Evolutionary conservation across 108 stramenopile genomes (phyloP).

Genomic region (Licmophora abbreviata): DNA sequence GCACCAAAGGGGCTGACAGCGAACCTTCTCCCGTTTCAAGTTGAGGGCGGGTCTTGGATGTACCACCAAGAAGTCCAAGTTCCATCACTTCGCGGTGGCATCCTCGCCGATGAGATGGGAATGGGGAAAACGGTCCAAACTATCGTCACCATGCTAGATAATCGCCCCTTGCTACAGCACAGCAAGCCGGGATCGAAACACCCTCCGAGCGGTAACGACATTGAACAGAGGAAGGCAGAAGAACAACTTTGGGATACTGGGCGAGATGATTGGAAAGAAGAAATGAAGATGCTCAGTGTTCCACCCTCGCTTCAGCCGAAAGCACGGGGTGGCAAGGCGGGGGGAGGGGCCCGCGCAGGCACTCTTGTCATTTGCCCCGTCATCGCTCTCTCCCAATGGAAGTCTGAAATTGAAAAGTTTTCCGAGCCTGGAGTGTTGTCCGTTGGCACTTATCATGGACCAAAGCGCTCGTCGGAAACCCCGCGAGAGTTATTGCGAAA

Average conservation of each 20-base stretch:
- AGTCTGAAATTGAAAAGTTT: slow-evolving; percentile 91
- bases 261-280: slow-evolving; percentile 49
- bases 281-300: slow-evolving; percentile 73
- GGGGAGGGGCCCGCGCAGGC: slow-evolving; percentile 49
- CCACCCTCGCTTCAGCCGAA: slow-evolving; percentile 35
- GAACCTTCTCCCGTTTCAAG: slow-evolving; percentile 91
- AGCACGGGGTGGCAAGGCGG: slow-evolving; percentile 11
- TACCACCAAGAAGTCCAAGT: slow-evolving; percentile 66
- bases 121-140: slow-evolving; percentile 91
- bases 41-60: slow-evolving; percentile 95
- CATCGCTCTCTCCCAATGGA: slow-evolving; percentile 96
- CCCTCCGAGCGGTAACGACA: slow-evolving; percentile 39
- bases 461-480: slow-evolving; percentile 51
- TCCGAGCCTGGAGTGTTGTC: slow-evolving; percentile 62
- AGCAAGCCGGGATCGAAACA: slow-evolving; percentile 56
- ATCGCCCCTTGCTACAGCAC: slow-evolving; percentile 75
- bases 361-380: slow-evolving; percentile 95
- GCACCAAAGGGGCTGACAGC: slow-evolving; percentile 74
- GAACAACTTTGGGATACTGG: slow-evolving; percentile 59
- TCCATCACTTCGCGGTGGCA: slow-evolving; percentile 69
- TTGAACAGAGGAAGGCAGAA: slow-evolving; percentile 37
- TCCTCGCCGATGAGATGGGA: slow-evolving; percentile 88
- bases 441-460: slow-evolving; percentile 90
- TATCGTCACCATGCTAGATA: slow-evolving; percentile 84
- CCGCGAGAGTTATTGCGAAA: slow-evolving; percentile 65